phyloP scores from a whole-genome alignment of 2,329 filamentous ascomycete genomes.

The Ramularia endophylla region DNA sequence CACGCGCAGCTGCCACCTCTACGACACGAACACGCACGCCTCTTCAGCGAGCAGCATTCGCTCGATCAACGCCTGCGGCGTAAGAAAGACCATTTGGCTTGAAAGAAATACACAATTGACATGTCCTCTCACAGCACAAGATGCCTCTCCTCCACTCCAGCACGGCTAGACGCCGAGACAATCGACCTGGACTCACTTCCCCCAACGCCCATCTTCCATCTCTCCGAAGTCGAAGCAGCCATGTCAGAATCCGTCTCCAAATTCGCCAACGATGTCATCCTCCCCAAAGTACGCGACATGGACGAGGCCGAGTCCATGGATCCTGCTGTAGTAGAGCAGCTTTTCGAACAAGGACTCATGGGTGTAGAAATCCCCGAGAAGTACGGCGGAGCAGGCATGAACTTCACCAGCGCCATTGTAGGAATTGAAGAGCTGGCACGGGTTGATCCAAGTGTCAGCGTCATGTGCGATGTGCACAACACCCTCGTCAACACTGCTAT shows the following conservation, averaged over 20 bases:
- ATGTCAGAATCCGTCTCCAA: conserved; percentile 88
- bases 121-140: conserved; percentile 21
- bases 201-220: conserved; percentile 86
- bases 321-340: conserved; percentile 74
- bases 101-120: not conserved
- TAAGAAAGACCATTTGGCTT: conserved; percentile 6
- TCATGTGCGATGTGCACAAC: conserved; percentile 95
- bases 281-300: conserved; percentile 93
- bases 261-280: conserved; percentile 82
- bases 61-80: conserved; percentile 12
- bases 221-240: conserved; percentile 81
- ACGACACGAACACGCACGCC: conserved; percentile 16
- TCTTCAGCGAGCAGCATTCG: conserved; percentile 13
- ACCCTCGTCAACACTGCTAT: conserved; percentile 95
- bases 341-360: conserved; percentile 98
- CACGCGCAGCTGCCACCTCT: conserved; percentile 23
- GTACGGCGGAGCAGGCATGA: conserved; percentile 95
- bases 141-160: conserved; percentile 39
- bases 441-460: conserved; percentile 89
- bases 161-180: conserved; percentile 34
- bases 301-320: conserved; percentile 97
- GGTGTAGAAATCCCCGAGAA: conserved; percentile 96
- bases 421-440: conserved; percentile 95
- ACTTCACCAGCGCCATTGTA: conserved; percentile 93
- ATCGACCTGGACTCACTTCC: conserved; percentile 66